Evolutionary conservation across 1,284 basidiomycete genomes (phyloP), one percentile per base, ranked within the genome.

Genomic region (Cerrena zonata): DNA sequence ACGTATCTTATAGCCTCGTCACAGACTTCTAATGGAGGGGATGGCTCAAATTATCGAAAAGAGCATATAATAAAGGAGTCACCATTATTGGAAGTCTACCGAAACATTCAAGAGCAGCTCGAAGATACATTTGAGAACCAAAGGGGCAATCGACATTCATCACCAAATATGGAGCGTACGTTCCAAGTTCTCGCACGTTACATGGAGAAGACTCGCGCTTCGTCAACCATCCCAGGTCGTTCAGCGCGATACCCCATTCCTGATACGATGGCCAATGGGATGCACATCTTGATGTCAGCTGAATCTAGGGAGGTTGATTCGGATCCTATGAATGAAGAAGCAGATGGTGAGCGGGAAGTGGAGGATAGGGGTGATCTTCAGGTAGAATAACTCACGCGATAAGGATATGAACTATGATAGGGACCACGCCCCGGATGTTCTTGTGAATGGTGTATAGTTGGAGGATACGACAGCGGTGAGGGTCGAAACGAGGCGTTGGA

Each of bases 1-100:
- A 7, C 1, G 4, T 39, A 50, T n/a, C 3, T 11, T 18, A 24
- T n/a, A 26, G 13, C 5, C 15, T 23, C 5, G 23, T 23, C 4
- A 45, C 18, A 45, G 18, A 7, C 23, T 22, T 48, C 13, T 34
- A 40, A 57, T 46, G 23, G 38, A 22, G 58, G 46, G 12, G 30
- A 49, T 25, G 10, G 49, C 40, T 50, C 58, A 11, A 59, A 59
- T 25, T 27, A 44, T 13, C 56, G 58, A 4, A 49, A 55, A 5
- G 37, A 50, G 1, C 44, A 50, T 0, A 51, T 62, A 5, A 11
- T 58, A 1, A 37, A 49, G 4, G 55, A 60, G 24, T 57, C 56
- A 4, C 23, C 36, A 0, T 44, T 60, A 1, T 50, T 60, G 4
- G 37, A 45, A 3, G 19, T 60, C 26, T 55, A 49, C 40, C 34